Evolutionary conservation across 1,284 basidiomycete species (phyloP).

Genomic region (Rhizoctonia solani): DNA sequence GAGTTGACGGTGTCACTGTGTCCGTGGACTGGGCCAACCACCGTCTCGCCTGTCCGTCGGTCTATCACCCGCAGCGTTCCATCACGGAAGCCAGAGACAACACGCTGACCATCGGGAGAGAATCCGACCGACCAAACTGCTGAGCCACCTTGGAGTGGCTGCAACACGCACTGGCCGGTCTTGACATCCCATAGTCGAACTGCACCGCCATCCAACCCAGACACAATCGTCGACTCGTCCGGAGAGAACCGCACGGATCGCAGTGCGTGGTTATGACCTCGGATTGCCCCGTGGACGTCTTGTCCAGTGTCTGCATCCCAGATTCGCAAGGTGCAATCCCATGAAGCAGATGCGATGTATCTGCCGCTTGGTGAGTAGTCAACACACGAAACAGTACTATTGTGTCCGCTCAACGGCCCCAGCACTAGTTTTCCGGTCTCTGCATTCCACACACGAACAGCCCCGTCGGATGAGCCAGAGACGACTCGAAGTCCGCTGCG

Average conservation of each 20-base stretch:
- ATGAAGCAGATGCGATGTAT: not conserved
- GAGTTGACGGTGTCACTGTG: not conserved
- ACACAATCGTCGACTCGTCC: not conserved
- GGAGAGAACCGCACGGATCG: not conserved
- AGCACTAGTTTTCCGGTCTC: not conserved
- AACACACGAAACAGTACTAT: not conserved
- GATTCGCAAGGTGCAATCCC: not conserved
- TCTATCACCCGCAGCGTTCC: conserved; percentile 14
- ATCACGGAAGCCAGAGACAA: conserved; percentile 27
- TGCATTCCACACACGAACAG: not conserved
- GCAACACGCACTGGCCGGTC: not conserved
- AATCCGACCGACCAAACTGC: not conserved
- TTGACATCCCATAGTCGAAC: not conserved
- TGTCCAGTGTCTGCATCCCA: not conserved
- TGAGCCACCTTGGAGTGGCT: not conserved
- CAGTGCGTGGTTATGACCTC: not conserved
- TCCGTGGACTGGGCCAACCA: not conserved
- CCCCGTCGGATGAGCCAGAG: not conserved
- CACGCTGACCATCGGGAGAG: not conserved
- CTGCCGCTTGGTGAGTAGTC: not conserved
- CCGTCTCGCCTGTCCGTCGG: not conserved
- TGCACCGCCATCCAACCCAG: not conserved
- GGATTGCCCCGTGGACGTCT: not conserved
- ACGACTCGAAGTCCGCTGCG: not conserved
- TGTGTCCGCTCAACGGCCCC: not conserved